These are phyloP conservation scores for Balakata baccata DNA, from an alignment of 345 rosid genomes.

Conservation along the genomic window DNA sequence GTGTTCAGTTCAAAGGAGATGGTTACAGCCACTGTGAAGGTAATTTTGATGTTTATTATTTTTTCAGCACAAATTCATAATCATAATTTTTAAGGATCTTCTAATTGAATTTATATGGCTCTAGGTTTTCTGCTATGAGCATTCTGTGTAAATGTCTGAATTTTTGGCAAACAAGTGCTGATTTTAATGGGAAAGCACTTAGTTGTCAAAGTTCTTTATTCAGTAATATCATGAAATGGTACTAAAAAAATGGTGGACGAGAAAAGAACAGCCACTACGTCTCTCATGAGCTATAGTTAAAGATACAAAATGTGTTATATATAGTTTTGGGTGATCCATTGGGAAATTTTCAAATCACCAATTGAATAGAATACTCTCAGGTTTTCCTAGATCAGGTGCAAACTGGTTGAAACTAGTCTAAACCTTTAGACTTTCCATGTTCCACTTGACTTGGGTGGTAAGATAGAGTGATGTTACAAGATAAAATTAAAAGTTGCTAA, in stretches of 20 bases:
- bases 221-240: neutral
- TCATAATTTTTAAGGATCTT: neutral
- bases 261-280: neutral
- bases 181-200: neutral
- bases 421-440: neutral
- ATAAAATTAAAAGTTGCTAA: neutral
- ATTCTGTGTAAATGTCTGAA: slow-evolving; percentile 6
- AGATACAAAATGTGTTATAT: neutral
- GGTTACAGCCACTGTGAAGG: slow-evolving; percentile 96
- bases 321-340: neutral
- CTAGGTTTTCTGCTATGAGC: neutral
- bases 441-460: neutral
- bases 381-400: neutral
- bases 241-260: neutral
- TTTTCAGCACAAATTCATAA: neutral
- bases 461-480: neutral
- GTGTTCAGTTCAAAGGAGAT: slow-evolving; percentile 93
- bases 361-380: neutral
- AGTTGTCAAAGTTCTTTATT: neutral
- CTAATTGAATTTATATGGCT: neutral
- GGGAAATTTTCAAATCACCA: neutral
- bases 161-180: neutral
- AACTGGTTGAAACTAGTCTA: neutral
- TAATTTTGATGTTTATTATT: slow-evolving; percentile 20
- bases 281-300: neutral